phyloP scores from a whole-genome alignment of 108 stramenopile species.

The Hondaea fermentalgiana region DNA sequence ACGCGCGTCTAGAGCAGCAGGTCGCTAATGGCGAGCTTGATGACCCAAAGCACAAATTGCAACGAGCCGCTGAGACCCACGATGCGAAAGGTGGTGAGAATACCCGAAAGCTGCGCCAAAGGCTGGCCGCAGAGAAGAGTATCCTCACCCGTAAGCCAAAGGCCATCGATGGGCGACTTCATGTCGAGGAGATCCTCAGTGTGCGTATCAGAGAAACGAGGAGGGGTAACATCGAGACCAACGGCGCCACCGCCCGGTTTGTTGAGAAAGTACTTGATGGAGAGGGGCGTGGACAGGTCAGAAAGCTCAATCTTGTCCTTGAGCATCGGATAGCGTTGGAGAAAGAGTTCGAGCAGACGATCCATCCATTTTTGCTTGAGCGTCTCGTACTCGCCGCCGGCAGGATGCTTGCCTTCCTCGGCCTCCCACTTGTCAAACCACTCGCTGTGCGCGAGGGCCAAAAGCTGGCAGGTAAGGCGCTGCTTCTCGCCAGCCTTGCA shows the following conservation, averaged over 20 bases:
- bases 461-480: conserved; percentile 36
- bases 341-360: conserved; percentile 30
- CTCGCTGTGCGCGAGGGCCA: conserved; percentile 29
- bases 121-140: not conserved
- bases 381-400: conserved; percentile 28
- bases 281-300: conserved; percentile 43
- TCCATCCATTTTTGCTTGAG: conserved; percentile 26
- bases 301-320: conserved; percentile 34
- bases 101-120: not conserved
- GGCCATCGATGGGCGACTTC: not conserved
- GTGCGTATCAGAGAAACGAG: not conserved
- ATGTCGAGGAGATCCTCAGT: not conserved
- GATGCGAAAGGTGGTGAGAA: not conserved
- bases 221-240: conserved; percentile 21
- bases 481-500: conserved; percentile 45
- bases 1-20: not conserved
- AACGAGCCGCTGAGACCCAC: not conserved
- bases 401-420: conserved; percentile 20
- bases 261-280: conserved; percentile 40
- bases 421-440: conserved; percentile 41
- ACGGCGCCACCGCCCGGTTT: conserved; percentile 30
- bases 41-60: not conserved
- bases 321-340: conserved; percentile 29
- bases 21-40: not conserved
- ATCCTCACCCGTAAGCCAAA: not conserved